Conservation (phyloP, 2,329 filamentous ascomycete genomes). For the Lachnellula occidentalis region DNA sequence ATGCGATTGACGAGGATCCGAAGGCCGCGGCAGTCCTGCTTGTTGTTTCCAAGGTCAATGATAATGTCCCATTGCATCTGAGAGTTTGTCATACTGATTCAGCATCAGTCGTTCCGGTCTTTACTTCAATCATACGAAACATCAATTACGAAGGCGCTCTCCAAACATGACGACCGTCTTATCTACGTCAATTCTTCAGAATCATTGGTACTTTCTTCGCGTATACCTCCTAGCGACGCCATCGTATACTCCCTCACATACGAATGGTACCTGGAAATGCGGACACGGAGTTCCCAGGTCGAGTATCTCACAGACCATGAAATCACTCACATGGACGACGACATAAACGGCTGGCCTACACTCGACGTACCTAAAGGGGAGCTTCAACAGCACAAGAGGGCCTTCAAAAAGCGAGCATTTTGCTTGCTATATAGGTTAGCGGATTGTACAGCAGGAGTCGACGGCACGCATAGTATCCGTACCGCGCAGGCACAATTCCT, state of each 20-base stretch:
- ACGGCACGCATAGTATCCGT: conserved; percentile 8
- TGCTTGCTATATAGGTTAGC: conserved; percentile 18
- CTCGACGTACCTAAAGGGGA: conserved; percentile 13
- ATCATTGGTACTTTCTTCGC: conserved; percentile 4
- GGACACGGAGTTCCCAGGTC: conserved; percentile 10
- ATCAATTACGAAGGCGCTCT: conserved; percentile 14
- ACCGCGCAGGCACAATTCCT: conserved; percentile 17
- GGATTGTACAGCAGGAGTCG: conserved; percentile 18
- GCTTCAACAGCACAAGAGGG: conserved; percentile 1
- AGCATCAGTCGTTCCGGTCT: conserved; percentile 13
- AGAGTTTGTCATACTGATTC: not conserved
- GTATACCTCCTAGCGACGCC: conserved; percentile 2
- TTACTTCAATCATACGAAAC: conserved; percentile 20
- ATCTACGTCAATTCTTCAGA: conserved; percentile 11
- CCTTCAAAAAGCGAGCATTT: conserved; percentile 18
- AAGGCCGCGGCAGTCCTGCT: conserved; percentile 10
- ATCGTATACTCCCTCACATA: conserved; percentile 12
- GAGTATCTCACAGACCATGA: conserved; percentile 19
- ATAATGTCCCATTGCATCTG: not conserved
- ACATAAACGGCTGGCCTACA: conserved; percentile 16
- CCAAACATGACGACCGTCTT: conserved; percentile 2
- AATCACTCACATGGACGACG: conserved; percentile 19
- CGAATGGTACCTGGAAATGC: conserved; percentile 21
- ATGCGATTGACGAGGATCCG: conserved; percentile 14
- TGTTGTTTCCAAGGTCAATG: conserved; percentile 19